Evolutionary conservation across 495 filamentous ascomycete genomes (phyloP).

Genomic region (Lasiosphaeria miniovina): DNA sequence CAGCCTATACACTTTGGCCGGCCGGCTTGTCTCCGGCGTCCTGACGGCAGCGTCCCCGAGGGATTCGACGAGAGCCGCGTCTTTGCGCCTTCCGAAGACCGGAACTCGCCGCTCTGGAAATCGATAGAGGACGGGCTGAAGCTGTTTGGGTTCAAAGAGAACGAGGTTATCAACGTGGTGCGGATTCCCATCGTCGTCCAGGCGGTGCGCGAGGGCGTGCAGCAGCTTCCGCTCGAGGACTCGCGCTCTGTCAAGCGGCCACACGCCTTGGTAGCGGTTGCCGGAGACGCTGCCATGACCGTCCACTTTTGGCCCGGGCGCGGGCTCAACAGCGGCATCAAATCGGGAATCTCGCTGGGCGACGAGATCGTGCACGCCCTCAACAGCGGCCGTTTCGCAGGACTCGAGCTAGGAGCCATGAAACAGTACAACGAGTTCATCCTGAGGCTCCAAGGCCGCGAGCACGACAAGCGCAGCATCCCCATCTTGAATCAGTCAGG

Average conservation of each 20-base stretch:
- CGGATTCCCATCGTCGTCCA: conserved; percentile 41
- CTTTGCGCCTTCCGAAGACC: conserved; percentile 33
- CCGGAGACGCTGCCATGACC: conserved; percentile 35
- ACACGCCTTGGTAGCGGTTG: conserved; percentile 32
- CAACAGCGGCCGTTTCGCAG: conserved; percentile 27
- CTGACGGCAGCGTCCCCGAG: conserved; percentile 31
- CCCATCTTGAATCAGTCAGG: conserved; percentile 38
- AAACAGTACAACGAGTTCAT: conserved; percentile 39
- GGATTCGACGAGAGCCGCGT: conserved; percentile 31
- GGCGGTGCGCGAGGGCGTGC: conserved; percentile 37
- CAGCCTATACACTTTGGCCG: conserved; percentile 37
- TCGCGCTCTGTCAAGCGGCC: conserved; percentile 28
- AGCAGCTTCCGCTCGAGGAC: conserved; percentile 30
- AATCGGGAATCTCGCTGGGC: conserved; percentile 30
- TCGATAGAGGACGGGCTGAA: conserved; percentile 39
- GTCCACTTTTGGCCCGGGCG: conserved; percentile 37
- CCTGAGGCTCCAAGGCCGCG: conserved; percentile 34
- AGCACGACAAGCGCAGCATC: conserved; percentile 39
- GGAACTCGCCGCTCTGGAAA: conserved; percentile 32
- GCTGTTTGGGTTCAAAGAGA: conserved; percentile 40
- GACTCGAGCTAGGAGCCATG: conserved; percentile 28
- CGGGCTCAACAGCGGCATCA: conserved; percentile 37
- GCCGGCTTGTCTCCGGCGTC: conserved; percentile 28
- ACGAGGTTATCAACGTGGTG: conserved; percentile 40
- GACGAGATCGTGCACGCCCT: conserved; percentile 36